Evolutionary conservation across 2,329 filamentous ascomycete genomes (phyloP), one percentile per base, ranked within the genome.

Genomic region (Zasmidium citrigriseum): DNA sequence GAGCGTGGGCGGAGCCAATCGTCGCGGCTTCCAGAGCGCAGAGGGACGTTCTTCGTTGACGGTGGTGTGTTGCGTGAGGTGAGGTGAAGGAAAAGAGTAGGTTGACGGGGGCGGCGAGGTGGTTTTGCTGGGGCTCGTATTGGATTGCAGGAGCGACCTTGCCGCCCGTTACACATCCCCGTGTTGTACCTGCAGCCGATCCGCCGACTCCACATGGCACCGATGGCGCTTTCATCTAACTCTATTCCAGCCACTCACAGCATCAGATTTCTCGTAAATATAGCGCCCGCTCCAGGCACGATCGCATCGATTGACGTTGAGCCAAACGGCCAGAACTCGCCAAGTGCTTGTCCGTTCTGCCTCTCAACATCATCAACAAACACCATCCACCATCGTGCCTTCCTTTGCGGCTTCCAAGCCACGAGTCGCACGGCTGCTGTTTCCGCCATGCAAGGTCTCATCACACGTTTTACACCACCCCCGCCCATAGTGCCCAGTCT

Each of bases 1-100:
- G 61, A 62, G 49, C 54, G 59, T 63, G 61, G 58, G 29, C 21
- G 50, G 2, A 27, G 48, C 34, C 52, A 41, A 46, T 34, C 44
- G 46, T 27, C 34, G 46, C 48, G 41, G 55, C 55, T 52, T 34
- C 55, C 54, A 25, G 54, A 57, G 58, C 54, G 51, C 50, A 57
- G 44, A 46, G 25, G 34, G 34, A n/a, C 16, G 34, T 41, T 4
- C 7, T 41, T n/a, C 34, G n/a, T 41, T n/a, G 34, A n/a, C 12
- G 34, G 14, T 25, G 38, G 12, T 45, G 45, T 27, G 47, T 25
- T 51, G 47, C 9, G 27, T 46, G 54, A 25, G 10, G 45, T 34
- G 18, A 27, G 4, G 10, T n/a, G 22, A 41, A 29, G 21, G 29
- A 51, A 18, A 34, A 23, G 21, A 21, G 25, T 16, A 49, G 16